Evolutionary conservation across 495 filamentous ascomycete genomes (phyloP).

Genomic region (Bryoglossum gracile): DNA sequence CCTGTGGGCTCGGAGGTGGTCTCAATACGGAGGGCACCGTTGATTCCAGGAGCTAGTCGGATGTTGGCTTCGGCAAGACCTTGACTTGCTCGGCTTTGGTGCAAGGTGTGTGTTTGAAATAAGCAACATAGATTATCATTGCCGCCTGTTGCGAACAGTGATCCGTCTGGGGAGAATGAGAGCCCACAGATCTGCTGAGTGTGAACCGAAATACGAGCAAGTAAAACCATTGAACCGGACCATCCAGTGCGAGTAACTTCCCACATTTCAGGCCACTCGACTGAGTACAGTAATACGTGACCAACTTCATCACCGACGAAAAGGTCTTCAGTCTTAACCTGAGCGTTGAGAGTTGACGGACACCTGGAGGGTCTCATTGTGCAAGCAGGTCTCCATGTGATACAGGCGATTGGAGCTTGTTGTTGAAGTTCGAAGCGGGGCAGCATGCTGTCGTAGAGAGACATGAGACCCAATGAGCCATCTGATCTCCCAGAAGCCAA

Average conservation of each 20-base stretch:
- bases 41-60: too few relatives aligned
- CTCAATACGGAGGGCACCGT: conserved; percentile 19
- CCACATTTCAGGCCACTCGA: conserved; percentile 72
- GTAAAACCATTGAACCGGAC: conserved; percentile 68
- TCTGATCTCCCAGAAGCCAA: conserved; percentile 78
- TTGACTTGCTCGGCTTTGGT: conserved; percentile 25
- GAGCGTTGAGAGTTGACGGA: conserved; percentile 25
- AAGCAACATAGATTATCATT: conserved; percentile 88
- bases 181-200: conserved; percentile 88
- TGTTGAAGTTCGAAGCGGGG: conserved; percentile 71
- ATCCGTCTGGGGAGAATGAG: conserved; percentile 74
- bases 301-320: conserved; percentile 86
- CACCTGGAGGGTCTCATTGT: conserved; percentile 36
- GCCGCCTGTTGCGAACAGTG: conserved; percentile 76
- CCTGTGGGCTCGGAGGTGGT: conserved; percentile 6
- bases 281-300: conserved; percentile 75
- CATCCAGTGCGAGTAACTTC: conserved; percentile 52
- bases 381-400: conserved; percentile 56
- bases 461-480: conserved; percentile 47
- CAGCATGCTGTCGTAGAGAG: conserved; percentile 35
- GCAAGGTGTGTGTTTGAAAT: conserved; percentile 61
- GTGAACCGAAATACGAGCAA: conserved; percentile 73
- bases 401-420: conserved; percentile 62
- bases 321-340: conserved; percentile 65
- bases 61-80: conserved; percentile 5